Base-by-base conservation (phyloP, 495 filamentous ascomycete genomes). In the Lophiotrema nucula region DNA sequence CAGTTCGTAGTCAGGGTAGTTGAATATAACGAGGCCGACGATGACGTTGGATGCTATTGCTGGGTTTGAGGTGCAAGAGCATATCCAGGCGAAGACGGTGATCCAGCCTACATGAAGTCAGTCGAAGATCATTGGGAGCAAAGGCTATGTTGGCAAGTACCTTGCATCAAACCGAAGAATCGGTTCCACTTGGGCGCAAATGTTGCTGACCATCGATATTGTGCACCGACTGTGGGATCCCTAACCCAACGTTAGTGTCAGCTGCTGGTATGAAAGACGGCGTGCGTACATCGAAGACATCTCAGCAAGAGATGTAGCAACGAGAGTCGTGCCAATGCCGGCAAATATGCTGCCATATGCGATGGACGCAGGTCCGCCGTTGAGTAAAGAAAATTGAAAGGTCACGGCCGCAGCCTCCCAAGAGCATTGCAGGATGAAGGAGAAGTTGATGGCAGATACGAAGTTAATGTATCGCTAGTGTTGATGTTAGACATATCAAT, bases 141-240 rank as follows among this genome's bases (percentile, higher is more conserved):
- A 51, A 41, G 27, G 22, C 48, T n/a, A n/a, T n/a, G n/a, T n/a
- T n/a, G n/a, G n/a, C n/a, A n/a, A n/a, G 10, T 55, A 56, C 61
- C 57, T 58, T 65, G 62, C 44, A 65, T 56, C 27, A 65, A 23
- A 13, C 62, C 41, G 42, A 53, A 61, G 42, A 65, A 74, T 73
- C 0, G 70, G 67, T 60, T 47, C 65, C 33, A 82, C 69, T 80
- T 81, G 0, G 71, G 65, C 0, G 19, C 72, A 64, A 57, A 72
- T 69, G n/a, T 47, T 3, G 49, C 62, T n/a, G 62, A 55, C 62
- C 62, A 65, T 0, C 56, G 51, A 47, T 66, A 61, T 42, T 66
- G 63, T 21, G 63, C 63, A 8, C 63, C 63, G 23, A 66, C 58
- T 8, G 48, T 58, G 1, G 63, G 63, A 25, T 56, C 50, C 37